Conservation (phyloP, 768 basidiomycete genomes). For the Russula dissimulans region DNA sequence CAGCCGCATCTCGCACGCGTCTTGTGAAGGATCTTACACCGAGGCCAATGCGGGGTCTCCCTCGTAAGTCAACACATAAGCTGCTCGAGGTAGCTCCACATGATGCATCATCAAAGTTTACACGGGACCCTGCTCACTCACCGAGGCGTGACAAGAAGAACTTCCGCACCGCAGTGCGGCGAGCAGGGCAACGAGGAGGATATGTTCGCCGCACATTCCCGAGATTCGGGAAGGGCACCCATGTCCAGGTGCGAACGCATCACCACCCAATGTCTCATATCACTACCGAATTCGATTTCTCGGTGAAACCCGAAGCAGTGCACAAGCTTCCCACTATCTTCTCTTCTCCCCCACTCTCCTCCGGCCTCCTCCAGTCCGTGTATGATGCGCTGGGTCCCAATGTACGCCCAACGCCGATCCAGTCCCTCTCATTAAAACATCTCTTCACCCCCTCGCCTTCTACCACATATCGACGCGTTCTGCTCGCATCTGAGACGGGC, state of each 20-base stretch:
- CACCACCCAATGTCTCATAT: constrained; percentile 7
- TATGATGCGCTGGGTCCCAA: constrained; percentile 46
- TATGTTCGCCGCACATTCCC: background rate
- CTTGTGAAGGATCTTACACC: constrained; percentile 18
- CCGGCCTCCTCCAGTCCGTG: constrained; percentile 51
- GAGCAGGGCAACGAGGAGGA: background rate
- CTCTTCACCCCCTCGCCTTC: constrained; percentile 35
- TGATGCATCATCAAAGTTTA: background rate
- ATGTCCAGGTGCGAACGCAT: background rate
- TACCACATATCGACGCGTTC: constrained; percentile 38
- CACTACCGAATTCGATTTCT: constrained; percentile 31
- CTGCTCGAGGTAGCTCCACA: constrained; percentile 16
- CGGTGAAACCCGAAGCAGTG: constrained; percentile 21
- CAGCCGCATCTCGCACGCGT: constrained; percentile 30
- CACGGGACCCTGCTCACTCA: constrained; percentile 4
- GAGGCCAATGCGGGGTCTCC: background rate
- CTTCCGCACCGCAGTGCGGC: background rate
- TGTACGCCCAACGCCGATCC: constrained; percentile 67
- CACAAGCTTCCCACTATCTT: constrained; percentile 36
- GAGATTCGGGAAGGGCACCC: background rate
- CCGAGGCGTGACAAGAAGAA: background rate
- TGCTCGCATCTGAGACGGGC: constrained; percentile 84
- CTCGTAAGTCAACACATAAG: constrained; percentile 7
- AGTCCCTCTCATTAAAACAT: constrained; percentile 61
- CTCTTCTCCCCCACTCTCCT: constrained; percentile 59